Conservation (phyloP, 768 basidiomycete species). For the Russula compacta region DNA sequence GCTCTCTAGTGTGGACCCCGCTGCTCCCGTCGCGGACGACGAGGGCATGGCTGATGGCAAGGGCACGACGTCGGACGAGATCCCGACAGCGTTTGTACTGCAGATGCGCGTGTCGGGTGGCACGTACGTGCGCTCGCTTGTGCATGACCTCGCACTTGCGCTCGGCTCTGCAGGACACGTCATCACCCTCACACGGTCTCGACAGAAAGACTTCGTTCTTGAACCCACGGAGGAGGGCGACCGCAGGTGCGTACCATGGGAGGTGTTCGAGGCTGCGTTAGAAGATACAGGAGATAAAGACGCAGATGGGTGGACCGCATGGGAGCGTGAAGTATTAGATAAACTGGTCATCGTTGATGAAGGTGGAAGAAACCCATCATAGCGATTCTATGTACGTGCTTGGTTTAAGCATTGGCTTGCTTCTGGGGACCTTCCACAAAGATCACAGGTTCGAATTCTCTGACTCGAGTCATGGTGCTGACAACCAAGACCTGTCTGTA, state of each 20-base stretch:
- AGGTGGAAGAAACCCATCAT: neutral
- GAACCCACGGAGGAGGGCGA: conserved; percentile 44
- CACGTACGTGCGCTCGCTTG: conserved; percentile 93
- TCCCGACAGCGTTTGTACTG: conserved; percentile 74
- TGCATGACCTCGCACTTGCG: conserved; percentile 83
- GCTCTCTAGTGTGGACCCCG: conserved; percentile 40
- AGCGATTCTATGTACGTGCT: too few species aligned
- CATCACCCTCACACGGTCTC: conserved; percentile 78
- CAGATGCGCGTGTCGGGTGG: conserved; percentile 93
- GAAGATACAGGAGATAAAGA: conserved; percentile 45
- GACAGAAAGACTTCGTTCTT: conserved; percentile 75
- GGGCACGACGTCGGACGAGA: conserved; percentile 24
- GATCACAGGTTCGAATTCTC: neutral
- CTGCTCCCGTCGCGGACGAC: conserved; percentile 24
- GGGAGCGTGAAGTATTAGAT: conserved; percentile 77
- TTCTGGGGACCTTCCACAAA: neutral
- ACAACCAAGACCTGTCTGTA: neutral
- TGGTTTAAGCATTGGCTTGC: neutral
- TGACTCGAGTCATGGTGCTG: neutral
- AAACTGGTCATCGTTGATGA: conserved; percentile 49
- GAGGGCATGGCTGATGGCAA: conserved; percentile 25
- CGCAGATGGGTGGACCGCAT: conserved; percentile 60
- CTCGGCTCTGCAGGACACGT: conserved; percentile 89
- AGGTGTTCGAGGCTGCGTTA: conserved; percentile 56
- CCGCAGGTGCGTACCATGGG: conserved; percentile 61